phyloP scores from a whole-genome alignment of 306 rosid species.

The Abrus pulchellus region DNA sequence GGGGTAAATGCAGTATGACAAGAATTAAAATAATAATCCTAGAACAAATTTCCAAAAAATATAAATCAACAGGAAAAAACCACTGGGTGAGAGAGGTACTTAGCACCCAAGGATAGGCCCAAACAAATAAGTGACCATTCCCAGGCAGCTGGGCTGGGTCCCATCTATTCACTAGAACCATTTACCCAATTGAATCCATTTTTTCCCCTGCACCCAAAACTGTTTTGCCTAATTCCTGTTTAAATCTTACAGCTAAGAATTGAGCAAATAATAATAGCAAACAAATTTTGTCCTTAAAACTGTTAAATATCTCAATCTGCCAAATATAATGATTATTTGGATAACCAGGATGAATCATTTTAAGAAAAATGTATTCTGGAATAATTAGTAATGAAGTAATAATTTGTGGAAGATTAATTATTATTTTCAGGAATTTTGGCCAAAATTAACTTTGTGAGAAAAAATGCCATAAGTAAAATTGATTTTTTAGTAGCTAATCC shows the following conservation, averaged over 20 bases:
- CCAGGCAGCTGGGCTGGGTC: neutral
- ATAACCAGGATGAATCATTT: constrained; percentile 24
- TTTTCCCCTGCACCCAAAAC: constrained; percentile 13
- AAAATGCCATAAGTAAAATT: neutral
- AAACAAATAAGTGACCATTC: constrained; percentile 11
- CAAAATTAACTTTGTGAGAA: neutral
- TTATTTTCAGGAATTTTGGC: constrained; percentile 2
- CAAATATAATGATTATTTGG: constrained; percentile 6
- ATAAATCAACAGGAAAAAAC: constrained; percentile 5
- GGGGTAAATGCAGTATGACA: constrained; percentile 27
- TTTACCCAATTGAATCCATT: constrained; percentile 5
- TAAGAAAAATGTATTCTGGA: constrained; percentile 11
- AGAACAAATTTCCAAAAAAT: constrained; percentile 24
- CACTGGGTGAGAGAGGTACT: constrained; percentile 17
- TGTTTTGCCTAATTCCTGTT: constrained; percentile 12
- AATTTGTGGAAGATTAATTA: constrained; percentile 19
- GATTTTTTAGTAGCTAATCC: neutral
- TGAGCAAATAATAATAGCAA: constrained; percentile 12
- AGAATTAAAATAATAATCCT: constrained; percentile 23
- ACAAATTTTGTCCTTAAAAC: constrained; percentile 7
- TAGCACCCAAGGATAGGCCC: constrained; percentile 13
- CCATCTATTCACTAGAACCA: constrained; percentile 28
- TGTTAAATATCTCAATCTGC: constrained; percentile 38
- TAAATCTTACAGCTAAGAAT: constrained; percentile 17
- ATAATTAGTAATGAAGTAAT: constrained; percentile 3